Evolutionary conservation across 352 stramenopile genomes (phyloP), one percentile per base, ranked within the genome.

Genomic region (Pythium graminicola): DNA sequence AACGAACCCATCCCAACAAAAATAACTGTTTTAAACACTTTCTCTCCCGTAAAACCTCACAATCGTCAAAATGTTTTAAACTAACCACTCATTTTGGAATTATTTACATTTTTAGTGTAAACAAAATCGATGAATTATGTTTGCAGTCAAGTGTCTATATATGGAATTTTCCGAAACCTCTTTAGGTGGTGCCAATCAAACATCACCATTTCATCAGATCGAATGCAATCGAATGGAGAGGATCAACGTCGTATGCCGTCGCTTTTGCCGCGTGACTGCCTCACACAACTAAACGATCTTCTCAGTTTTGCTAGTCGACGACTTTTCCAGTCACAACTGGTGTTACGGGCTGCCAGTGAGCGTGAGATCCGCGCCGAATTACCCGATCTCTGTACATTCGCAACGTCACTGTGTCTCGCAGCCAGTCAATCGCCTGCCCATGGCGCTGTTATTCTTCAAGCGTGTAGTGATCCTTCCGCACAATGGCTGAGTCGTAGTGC

Each of bases 401-500:
- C 72, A 16, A 39, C 67, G 4, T 54, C 60, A 11, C 43, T 87
- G n/a, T 51, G 64, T 26, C 31, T 27, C 9, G 19, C 16, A 17
- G 50, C 39, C 17, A 1, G 28, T 24, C 19, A 33, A 6, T 54
- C 38, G 3, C 19, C 39, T 31, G 11, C 16, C 16, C 50, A 44
- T 8, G 23, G 11, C 28, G 39, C 9, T 22, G 53, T 38, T 0
- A 52, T 76, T 16, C 69, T 69, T 6, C 19, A 28, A 2, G 70
- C 66, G 3, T 85, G 86, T 23, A 26, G 24, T 9, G 64, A 82
- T 24, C 59, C 62, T 22, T 52, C 73, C 2, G 70, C 64, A 3
- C 68, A 82, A 31, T 89, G 78, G 78, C 50, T 89, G 20, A 74
- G 67, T 32, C 78, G 72, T 23, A 76, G 75, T 23, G 71, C 75